Evolutionary conservation across 257 asterid species (phyloP).

Genomic region (Capsicum chinense): DNA sequence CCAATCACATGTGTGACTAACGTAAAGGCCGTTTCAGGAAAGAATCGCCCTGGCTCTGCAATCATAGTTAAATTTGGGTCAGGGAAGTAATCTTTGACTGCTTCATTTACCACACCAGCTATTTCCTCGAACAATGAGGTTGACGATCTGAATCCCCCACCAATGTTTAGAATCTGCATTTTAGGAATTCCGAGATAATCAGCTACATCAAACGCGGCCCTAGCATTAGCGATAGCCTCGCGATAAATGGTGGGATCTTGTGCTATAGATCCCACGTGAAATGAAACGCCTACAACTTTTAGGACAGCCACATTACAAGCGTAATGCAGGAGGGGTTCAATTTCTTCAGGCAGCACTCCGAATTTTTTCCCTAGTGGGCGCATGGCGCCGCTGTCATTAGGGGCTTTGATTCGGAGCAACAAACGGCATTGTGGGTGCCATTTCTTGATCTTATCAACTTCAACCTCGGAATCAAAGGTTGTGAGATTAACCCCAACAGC

Average conservation of each 20-base stretch:
- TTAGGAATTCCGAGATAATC: background rate
- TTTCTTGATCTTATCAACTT: constrained; percentile 30
- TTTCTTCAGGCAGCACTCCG: constrained; percentile 14
- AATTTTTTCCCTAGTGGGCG: constrained; percentile 24
- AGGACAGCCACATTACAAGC: background rate
- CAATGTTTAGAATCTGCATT: constrained; percentile 16
- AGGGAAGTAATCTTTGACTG: background rate
- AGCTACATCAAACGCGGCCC: constrained; percentile 5
- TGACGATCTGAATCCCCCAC: background rate
- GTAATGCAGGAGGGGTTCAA: background rate
- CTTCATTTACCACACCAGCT: background rate
- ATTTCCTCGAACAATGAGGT: background rate
- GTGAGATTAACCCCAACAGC: constrained; percentile 27
- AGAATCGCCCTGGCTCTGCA: constrained; percentile 25
- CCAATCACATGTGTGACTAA: constrained; percentile 30
- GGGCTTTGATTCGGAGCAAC: constrained; percentile 30
- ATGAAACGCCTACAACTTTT: constrained; percentile 25
- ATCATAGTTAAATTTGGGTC: background rate
- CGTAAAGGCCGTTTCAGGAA: constrained; percentile 27
- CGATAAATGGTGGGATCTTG: constrained; percentile 21
- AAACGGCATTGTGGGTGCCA: constrained; percentile 21
- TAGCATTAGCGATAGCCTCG: constrained; percentile 2
- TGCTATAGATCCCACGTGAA: constrained; percentile 30
- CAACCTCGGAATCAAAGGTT: constrained; percentile 24
- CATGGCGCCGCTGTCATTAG: constrained; percentile 17